These are phyloP conservation scores for Liquidambar formosana DNA, from an alignment of 164 flowering plant genomes.

Conservation along the genomic window DNA sequence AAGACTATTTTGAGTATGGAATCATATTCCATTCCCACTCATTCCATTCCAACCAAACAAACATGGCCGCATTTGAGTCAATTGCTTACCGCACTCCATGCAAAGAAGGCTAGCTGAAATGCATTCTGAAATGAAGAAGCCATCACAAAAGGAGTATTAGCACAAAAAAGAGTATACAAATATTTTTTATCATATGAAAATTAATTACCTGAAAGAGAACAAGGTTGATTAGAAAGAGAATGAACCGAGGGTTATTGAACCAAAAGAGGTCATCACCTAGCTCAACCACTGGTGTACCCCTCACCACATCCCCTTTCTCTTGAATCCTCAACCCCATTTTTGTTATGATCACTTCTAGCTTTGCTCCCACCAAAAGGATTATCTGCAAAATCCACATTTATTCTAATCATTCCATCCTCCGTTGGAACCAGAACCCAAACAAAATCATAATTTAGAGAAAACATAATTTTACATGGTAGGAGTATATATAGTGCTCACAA, in stretches of 20 bases:
- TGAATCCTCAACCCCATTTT: slow-evolving; percentile 50
- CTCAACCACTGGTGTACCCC: slow-evolving; percentile 55
- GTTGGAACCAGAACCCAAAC: neutral
- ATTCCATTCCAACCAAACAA: too few relatives aligned
- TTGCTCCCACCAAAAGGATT: slow-evolving; percentile 53
- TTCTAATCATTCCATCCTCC: neutral
- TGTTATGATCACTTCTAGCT: slow-evolving; percentile 62
- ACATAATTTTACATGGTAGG: neutral
- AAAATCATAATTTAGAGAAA: neutral
- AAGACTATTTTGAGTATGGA: too few relatives aligned
- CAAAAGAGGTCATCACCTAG: slow-evolving; percentile 68
- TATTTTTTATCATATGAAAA: too few relatives aligned
- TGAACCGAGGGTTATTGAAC: slow-evolving; percentile 50
- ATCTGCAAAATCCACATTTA: slow-evolving; percentile 31
- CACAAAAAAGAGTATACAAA: neutral
- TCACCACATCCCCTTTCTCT: slow-evolving; percentile 57
- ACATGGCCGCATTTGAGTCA: too few relatives aligned
- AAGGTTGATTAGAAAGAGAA: slow-evolving; percentile 55
- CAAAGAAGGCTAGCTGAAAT: slow-evolving; percentile 65
- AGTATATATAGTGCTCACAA: slow-evolving; percentile 45
- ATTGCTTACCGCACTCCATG: slow-evolving; percentile 46
- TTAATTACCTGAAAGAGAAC: slow-evolving; percentile 58
- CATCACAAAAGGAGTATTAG: too few relatives aligned
- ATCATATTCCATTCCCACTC: too few relatives aligned
- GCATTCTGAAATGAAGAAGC: slow-evolving; percentile 58